phyloP scores from a whole-genome alignment of 108 stramenopile species.

The Stephanodiscus minutulus region DNA sequence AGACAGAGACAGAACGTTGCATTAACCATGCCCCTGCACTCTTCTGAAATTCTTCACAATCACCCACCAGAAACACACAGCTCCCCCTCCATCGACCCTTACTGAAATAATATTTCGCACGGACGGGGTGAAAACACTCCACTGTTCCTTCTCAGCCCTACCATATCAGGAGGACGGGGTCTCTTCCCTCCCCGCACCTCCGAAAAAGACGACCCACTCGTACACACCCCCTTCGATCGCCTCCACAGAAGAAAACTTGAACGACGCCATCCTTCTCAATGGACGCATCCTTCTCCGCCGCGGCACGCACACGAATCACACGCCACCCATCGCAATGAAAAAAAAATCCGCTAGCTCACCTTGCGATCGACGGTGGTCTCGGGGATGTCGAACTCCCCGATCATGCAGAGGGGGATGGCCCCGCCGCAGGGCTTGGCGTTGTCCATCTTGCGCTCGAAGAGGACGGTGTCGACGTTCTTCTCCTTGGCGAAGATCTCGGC shows the following conservation, averaged over 20 bases:
- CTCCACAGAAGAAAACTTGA: background rate
- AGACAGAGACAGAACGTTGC: background rate
- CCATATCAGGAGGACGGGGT: too few species aligned
- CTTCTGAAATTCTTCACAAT: too few species aligned
- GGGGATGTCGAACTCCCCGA: conserved; percentile 97
- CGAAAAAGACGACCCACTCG: background rate
- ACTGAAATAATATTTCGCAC: too few species aligned
- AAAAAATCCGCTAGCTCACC: conserved; percentile 54
- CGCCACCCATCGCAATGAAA: background rate
- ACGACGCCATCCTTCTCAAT: background rate
- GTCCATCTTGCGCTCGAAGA: conserved; percentile 98
- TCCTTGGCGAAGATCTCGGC: conserved; percentile 97
- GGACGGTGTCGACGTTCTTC: conserved; percentile 89
- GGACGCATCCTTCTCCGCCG: too few species aligned
- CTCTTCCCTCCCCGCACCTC: background rate
- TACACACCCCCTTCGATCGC: too few species aligned
- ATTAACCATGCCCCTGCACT: background rate
- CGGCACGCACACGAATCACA: background rate
- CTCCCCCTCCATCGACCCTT: too few species aligned
- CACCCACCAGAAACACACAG: too few species aligned
- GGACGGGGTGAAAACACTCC: too few species aligned
- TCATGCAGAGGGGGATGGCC: conserved; percentile 98
- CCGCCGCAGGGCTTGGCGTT: conserved; percentile 99
- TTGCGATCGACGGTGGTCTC: conserved; percentile 95
- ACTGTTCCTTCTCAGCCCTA: too few species aligned